Percentiles rank a stretch among this genome's conserved stretches.
Evolutionary conservation across 169 alveolate species (phyloP).

Genomic region (Perkinsus marinus): DNA sequence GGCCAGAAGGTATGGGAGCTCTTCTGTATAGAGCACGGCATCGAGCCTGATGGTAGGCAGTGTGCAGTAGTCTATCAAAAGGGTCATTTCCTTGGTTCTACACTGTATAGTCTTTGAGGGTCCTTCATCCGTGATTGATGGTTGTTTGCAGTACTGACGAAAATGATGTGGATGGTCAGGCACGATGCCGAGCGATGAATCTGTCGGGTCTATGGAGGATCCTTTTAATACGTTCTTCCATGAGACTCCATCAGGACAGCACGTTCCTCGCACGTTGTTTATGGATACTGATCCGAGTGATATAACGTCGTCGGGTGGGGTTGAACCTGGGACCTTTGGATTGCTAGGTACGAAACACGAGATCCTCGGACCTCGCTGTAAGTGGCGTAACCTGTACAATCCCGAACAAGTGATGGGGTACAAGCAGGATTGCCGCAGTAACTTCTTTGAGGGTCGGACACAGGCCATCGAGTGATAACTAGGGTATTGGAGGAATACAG

Average conservation of each 20-base stretch:
- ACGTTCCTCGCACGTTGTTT: slow-evolving; percentile 14
- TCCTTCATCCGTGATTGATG: too few relatives aligned
- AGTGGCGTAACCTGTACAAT: slow-evolving; percentile 28
- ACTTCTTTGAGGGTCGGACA: slow-evolving; percentile 49
- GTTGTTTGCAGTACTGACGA: too few relatives aligned
- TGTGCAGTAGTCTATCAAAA: background rate
- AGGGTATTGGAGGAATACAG: background rate
- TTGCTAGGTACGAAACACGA: background rate
- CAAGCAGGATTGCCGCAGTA: slow-evolving; percentile 58
- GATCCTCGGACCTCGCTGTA: background rate
- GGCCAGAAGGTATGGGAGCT: slow-evolving; percentile 70
- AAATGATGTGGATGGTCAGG: background rate
- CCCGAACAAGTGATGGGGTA: slow-evolving; percentile 55
- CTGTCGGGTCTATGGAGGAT: background rate
- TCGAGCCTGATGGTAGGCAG: slow-evolving; percentile 51
- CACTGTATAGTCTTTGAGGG: too few relatives aligned
- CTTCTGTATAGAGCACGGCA: slow-evolving; percentile 62
- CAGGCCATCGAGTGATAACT: background rate
- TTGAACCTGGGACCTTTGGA: background rate
- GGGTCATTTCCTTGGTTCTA: too few relatives aligned
- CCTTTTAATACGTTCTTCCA: slow-evolving; percentile 5
- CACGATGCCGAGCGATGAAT: background rate
- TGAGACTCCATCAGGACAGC: slow-evolving; percentile 19
- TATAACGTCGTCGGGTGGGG: background rate
- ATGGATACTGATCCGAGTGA: slow-evolving; percentile 15